Conservation (phyloP, 805 yeast species). For the Ogataea pignaliae region DNA sequence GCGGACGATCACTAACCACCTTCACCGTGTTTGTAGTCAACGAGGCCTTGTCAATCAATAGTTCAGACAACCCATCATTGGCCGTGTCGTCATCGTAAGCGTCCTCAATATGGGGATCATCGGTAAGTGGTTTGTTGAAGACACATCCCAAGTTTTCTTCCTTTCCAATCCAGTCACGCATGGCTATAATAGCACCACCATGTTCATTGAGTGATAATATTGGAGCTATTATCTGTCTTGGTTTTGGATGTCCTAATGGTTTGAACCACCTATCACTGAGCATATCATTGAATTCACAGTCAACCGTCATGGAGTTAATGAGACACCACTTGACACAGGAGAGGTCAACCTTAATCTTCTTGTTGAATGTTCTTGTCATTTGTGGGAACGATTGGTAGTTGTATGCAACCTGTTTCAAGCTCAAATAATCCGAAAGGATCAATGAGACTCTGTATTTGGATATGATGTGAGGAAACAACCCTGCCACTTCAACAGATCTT, state of each 20-base stretch:
- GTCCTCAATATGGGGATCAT: slow-evolving; percentile 34
- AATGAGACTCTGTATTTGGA: slow-evolving; percentile 68
- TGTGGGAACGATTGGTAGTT: slow-evolving; percentile 90
- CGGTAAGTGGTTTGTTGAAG: slow-evolving; percentile 32
- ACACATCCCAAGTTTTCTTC: slow-evolving; percentile 57
- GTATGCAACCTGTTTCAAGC: slow-evolving; percentile 83
- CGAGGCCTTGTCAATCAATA: slow-evolving; percentile 68
- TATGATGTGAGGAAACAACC: slow-evolving; percentile 78
- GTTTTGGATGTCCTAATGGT: slow-evolving; percentile 80
- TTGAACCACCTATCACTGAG: slow-evolving; percentile 84
- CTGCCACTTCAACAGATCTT: slow-evolving; percentile 69
- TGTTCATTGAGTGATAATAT: slow-evolving; percentile 85
- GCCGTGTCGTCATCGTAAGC: slow-evolving; percentile 20
- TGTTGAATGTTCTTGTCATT: slow-evolving; percentile 73
- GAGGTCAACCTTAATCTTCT: slow-evolving; percentile 69
- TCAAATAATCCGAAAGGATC: slow-evolving; percentile 79
- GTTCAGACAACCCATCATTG: slow-evolving; percentile 50
- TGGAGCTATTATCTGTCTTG: slow-evolving; percentile 80
- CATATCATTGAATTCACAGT: slow-evolving; percentile 88
- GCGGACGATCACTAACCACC: slow-evolving; percentile 56
- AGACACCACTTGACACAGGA: slow-evolving; percentile 84
- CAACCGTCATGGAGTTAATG: slow-evolving; percentile 83
- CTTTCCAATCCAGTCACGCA: slow-evolving; percentile 85
- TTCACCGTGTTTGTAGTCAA: slow-evolving; percentile 68
- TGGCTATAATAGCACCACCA: slow-evolving; percentile 92